A percentile compares a stretch with the other conserved stretches of the same genome.
phyloP scores from a whole-genome alignment of 805 yeast genomes.

The Myxozyma vanderwaltii region DNA sequence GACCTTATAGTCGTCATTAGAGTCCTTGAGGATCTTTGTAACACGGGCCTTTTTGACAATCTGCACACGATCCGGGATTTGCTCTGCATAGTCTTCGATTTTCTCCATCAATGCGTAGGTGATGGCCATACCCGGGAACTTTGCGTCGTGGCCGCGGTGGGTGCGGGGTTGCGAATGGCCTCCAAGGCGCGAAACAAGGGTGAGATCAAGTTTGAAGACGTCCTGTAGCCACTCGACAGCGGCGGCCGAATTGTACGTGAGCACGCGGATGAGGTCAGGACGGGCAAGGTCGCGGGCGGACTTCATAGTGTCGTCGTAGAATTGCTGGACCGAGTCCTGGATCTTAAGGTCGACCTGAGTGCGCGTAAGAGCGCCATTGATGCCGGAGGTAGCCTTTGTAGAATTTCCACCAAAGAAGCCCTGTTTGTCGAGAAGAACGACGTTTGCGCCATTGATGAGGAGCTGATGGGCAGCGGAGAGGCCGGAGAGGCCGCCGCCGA shows the following conservation, averaged over 20 bases:
- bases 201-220: conserved; percentile 61
- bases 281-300: conserved; percentile 67
- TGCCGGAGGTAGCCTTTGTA: conserved; percentile 68
- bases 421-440: conserved; percentile 59
- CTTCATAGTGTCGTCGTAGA: conserved; percentile 64
- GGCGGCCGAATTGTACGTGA: conserved; percentile 61
- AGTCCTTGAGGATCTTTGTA: conserved; percentile 47
- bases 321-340: conserved; percentile 59
- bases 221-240: conserved; percentile 77
- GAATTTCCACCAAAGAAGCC: conserved; percentile 65
- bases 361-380: conserved; percentile 69
- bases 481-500: conserved; percentile 70
- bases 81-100: conserved; percentile 50
- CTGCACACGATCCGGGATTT: conserved; percentile 48
- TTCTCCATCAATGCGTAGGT: conserved; percentile 56
- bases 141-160: conserved; percentile 71
- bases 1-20: conserved; percentile 42
- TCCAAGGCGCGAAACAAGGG: conserved; percentile 73
- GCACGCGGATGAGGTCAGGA: conserved; percentile 57
- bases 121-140: conserved; percentile 68
- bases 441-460: conserved; percentile 55
- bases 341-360: conserved; percentile 57
- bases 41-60: conserved; percentile 49
- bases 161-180: conserved; percentile 83
- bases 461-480: conserved; percentile 63